Conservation (phyloP, 1,284 basidiomycete genomes). For the Malassezia vespertilionis region DNA sequence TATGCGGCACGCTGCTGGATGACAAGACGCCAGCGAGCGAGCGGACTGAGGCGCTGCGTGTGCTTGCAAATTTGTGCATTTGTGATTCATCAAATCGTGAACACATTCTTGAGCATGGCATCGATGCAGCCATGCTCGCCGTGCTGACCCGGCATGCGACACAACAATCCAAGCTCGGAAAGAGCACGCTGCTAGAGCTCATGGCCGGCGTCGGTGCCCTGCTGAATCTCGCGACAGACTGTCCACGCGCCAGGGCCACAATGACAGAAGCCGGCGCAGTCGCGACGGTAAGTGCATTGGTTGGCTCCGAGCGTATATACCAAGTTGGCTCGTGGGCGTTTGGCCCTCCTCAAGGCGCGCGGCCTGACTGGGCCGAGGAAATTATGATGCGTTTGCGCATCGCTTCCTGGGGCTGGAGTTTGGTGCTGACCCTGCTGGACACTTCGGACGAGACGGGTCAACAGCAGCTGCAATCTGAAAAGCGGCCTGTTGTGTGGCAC, state of each 20-base stretch:
- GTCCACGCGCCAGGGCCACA: neutral
- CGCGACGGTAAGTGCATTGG: no score
- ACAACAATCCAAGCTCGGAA: neutral
- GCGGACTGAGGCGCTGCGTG: slow-evolving; percentile 10
- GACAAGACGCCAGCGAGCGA: neutral
- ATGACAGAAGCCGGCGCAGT: neutral
- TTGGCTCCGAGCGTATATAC: no score
- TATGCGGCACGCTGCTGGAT: neutral
- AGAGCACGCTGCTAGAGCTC: neutral
- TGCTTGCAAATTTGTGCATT: slow-evolving; percentile 13
- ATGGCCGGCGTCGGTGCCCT: slow-evolving; percentile 1
- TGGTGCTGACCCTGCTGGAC: no score
- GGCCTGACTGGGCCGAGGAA: no score
- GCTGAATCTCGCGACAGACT: slow-evolving; percentile 13
- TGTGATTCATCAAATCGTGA: neutral
- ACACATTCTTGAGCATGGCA: neutral
- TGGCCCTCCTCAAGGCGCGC: no score
- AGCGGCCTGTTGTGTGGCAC: no score
- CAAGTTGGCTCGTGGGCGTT: no score
- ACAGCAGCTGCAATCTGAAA: no score
- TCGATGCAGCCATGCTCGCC: neutral
- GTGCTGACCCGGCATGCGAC: neutral
- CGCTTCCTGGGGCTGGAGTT: no score
- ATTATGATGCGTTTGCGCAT: no score
- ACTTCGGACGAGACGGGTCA: no score